Percentiles rank a stretch among this genome's conserved stretches.
Conservation (phyloP, 176 grass and related monocot species). For the Eragrostis nindensis region DNA sequence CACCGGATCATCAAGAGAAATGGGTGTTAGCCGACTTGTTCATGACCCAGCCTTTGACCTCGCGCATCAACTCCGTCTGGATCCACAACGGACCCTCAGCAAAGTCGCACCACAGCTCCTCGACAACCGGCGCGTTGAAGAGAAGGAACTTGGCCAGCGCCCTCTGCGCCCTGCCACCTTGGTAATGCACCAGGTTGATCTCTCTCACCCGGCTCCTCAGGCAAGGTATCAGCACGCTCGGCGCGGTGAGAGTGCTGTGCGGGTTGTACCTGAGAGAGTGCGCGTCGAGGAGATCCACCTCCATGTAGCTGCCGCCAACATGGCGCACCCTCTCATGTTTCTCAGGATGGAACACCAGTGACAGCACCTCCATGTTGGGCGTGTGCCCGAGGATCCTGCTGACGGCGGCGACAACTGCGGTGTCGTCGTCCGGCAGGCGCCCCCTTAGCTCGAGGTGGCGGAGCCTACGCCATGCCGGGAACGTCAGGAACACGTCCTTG, state of each 20-base stretch:
- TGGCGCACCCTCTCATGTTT: not conserved
- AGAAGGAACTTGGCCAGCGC: slow-evolving; percentile 18
- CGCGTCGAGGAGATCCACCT: slow-evolving; percentile 4
- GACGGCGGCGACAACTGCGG: no score
- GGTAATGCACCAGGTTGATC: slow-evolving; percentile 23
- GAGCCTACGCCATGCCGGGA: not conserved
- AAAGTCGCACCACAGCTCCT: not conserved
- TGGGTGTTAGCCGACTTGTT: not conserved
- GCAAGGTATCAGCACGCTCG: not conserved
- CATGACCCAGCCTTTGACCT: not conserved
- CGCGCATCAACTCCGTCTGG: not conserved
- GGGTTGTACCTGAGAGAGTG: not conserved
- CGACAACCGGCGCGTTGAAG: not conserved
- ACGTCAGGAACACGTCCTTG: not conserved
- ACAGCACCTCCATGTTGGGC: not conserved
- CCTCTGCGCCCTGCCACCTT: not conserved
- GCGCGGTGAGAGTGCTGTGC: not conserved
- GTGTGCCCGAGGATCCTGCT: slow-evolving; percentile 2
- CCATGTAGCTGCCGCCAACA: not conserved
- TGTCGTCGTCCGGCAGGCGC: not conserved
- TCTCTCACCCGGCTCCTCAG: not conserved
- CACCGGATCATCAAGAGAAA: not conserved
- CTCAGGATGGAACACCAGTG: not conserved
- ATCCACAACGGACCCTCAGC: not conserved
- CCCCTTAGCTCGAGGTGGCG: not conserved